Conservation (phyloP, 2,329 filamentous ascomycete genomes). For the Massarina eburnea region DNA sequence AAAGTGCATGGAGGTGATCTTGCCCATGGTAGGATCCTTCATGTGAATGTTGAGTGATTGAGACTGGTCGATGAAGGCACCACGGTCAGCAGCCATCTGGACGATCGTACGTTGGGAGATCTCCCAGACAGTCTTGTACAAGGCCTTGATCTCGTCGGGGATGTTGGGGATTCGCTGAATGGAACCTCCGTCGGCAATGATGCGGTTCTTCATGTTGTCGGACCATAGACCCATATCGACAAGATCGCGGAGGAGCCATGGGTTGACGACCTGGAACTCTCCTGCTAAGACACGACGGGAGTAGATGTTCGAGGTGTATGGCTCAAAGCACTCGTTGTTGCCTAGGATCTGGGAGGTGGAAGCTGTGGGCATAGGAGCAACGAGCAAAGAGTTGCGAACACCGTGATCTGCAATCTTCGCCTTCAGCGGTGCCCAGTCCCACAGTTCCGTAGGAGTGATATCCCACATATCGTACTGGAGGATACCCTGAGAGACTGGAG, state of each 20-base stretch:
- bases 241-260: conserved; percentile 96
- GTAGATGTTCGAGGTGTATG: conserved; percentile 99
- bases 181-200: conserved; percentile 94
- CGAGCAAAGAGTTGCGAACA: conserved; percentile 90
- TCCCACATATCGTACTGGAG: conserved; percentile 99
- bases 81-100: conserved; percentile 97
- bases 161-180: conserved; percentile 98
- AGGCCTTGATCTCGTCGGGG: conserved; percentile 87
- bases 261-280: conserved; percentile 99
- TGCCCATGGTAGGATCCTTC: conserved; percentile 99
- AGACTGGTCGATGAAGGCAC: conserved; percentile 98
- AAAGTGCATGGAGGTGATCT: conserved; percentile 99
- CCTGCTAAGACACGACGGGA: conserved; percentile 95
- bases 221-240: conserved; percentile 98
- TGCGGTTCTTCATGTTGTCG: conserved; percentile 99
- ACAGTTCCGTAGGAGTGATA: conserved; percentile 87
- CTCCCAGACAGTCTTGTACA: conserved; percentile 99
- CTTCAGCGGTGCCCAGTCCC: conserved; percentile 93
- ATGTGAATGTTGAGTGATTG: conserved; percentile 99
- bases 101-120: conserved; percentile 94
- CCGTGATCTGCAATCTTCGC: conserved; percentile 89
- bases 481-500: conserved; percentile 89
- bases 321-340: conserved; percentile 99
- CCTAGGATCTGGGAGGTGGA: conserved; percentile 97
- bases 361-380: conserved; percentile 97